Evolutionary conservation across 352 stramenopile genomes (phyloP).

Genomic region (Globisporangium mamillatum): DNA sequence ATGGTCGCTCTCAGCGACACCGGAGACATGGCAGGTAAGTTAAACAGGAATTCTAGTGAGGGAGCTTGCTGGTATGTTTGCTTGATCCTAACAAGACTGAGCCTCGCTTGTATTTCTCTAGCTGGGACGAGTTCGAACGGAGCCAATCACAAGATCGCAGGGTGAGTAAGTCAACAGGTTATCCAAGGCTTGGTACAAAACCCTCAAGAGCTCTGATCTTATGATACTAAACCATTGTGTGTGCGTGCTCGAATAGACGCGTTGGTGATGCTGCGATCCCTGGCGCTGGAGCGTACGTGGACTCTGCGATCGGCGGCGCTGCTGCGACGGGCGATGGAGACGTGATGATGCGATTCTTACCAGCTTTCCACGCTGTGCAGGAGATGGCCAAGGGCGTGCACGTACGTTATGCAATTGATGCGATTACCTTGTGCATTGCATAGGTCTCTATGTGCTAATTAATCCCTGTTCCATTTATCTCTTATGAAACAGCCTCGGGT

Average conservation of each 20-base stretch:
- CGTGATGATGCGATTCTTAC: conserved; percentile 92
- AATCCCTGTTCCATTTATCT: background rate
- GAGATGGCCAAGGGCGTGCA: conserved; percentile 75
- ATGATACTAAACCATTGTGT: background rate
- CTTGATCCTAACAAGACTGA: background rate
- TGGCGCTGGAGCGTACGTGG: conserved; percentile 85
- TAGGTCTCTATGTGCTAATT: background rate
- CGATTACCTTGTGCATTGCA: background rate
- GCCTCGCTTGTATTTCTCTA: conserved; percentile 12
- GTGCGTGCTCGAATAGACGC: conserved; percentile 35
- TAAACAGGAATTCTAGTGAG: background rate
- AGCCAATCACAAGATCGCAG: conserved; percentile 87
- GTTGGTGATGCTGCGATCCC: conserved; percentile 85
- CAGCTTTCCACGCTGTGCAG: conserved; percentile 78
- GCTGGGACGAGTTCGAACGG: conserved; percentile 89
- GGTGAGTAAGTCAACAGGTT: conserved; percentile 29
- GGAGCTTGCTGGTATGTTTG: background rate
- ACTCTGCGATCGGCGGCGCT: conserved; percentile 73
- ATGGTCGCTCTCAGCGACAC: conserved; percentile 72
- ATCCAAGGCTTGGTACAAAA: background rate
- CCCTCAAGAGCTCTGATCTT: background rate
- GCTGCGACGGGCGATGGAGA: conserved; percentile 89
- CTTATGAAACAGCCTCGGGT: conserved; percentile 38
- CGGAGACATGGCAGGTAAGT: conserved; percentile 61
- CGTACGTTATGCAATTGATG: conserved; percentile 31